These are phyloP conservation scores for Cladophialophora carrionii DNA, from an alignment of 2,329 filamentous ascomycete species.

Conservation along the genomic window DNA sequence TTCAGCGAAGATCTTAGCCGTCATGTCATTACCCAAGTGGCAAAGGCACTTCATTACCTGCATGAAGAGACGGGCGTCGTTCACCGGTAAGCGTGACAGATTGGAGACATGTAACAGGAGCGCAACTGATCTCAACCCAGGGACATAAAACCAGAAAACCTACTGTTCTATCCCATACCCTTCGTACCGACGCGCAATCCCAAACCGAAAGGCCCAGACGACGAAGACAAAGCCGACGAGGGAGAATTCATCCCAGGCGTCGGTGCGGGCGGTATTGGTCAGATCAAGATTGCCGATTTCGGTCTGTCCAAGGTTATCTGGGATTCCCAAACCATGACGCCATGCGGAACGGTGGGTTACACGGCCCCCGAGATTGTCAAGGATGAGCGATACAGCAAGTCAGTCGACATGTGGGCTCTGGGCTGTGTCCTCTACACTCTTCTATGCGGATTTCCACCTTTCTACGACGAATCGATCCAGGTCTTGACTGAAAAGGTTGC, in stretches of 20 bases:
- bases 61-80: constrained; percentile 95
- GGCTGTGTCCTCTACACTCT: constrained; percentile 96
- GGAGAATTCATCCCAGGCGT: constrained; percentile 84
- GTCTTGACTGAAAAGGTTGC: constrained; percentile 97
- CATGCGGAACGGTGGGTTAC: constrained; percentile 98
- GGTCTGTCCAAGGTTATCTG: constrained; percentile 97
- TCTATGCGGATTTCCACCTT: constrained; percentile 95
- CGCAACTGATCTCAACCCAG: constrained; percentile 51
- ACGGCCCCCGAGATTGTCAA: constrained; percentile 99
- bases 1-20: constrained; percentile 95
- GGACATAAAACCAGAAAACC: constrained; percentile 95
- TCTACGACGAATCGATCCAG: constrained; percentile 95
- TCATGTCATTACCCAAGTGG: constrained; percentile 93
- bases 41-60: constrained; percentile 88
- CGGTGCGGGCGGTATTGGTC: constrained; percentile 86
- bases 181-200: constrained; percentile 78
- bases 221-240: constrained; percentile 97
- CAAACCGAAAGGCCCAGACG: constrained; percentile 79
- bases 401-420: constrained; percentile 98
- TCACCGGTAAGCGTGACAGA: constrained; percentile 73
- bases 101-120: background rate
- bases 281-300: constrained; percentile 98
- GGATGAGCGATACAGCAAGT: constrained; percentile 97
- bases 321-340: constrained; percentile 98
- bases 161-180: constrained; percentile 86